phyloP scores from a whole-genome alignment of 192 early-diverging fungal genomes.

The Coemansia sp. region DNA sequence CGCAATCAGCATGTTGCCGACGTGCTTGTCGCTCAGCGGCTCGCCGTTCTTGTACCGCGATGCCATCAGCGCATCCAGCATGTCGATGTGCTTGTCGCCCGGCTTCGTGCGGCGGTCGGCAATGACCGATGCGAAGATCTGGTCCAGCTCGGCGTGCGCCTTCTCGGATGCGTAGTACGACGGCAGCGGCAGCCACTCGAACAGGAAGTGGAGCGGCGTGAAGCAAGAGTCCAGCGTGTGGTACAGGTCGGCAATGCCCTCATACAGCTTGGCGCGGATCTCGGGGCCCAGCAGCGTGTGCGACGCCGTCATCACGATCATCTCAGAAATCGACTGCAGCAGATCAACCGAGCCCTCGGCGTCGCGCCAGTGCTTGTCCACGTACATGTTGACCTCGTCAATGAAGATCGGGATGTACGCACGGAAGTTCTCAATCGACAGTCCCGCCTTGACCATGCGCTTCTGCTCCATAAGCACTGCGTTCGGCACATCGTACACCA shows the following conservation, averaged over 20 bases:
- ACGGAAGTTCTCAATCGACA: conserved; percentile 85
- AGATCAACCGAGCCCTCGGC: conserved; percentile 64
- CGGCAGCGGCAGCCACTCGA: conserved; percentile 89
- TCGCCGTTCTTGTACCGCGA: conserved; percentile 88
- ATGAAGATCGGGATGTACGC: conserved; percentile 85
- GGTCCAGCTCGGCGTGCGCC: conserved; percentile 81
- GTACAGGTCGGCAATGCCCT: conserved; percentile 86
- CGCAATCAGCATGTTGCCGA: conserved; percentile 97
- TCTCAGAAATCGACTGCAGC: conserved; percentile 79
- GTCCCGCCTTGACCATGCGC: conserved; percentile 94
- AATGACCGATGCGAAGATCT: conserved; percentile 80
- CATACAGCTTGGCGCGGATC: conserved; percentile 81
- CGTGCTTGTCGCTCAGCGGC: conserved; percentile 76
- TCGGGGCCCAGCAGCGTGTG: conserved; percentile 94
- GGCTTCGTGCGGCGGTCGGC: conserved; percentile 66
- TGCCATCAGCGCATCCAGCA: conserved; percentile 82
- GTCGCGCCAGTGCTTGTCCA: conserved; percentile 65
- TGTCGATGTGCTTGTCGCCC: conserved; percentile 66
- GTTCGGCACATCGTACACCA: conserved; percentile 96
- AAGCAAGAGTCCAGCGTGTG: conserved; percentile 94
- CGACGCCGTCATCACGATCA: conserved; percentile 94
- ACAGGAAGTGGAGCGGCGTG: conserved; percentile 92
- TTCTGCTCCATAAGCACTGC: conserved; percentile 97
- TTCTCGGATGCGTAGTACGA: conserved; percentile 82
- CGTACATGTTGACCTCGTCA: conserved; percentile 79